Percentiles rank a stretch among this genome's conserved stretches.
These are phyloP conservation scores for Fusarium oxysporum DNA, from an alignment of 2,329 filamentous ascomycete species.

Conservation along the genomic window DNA sequence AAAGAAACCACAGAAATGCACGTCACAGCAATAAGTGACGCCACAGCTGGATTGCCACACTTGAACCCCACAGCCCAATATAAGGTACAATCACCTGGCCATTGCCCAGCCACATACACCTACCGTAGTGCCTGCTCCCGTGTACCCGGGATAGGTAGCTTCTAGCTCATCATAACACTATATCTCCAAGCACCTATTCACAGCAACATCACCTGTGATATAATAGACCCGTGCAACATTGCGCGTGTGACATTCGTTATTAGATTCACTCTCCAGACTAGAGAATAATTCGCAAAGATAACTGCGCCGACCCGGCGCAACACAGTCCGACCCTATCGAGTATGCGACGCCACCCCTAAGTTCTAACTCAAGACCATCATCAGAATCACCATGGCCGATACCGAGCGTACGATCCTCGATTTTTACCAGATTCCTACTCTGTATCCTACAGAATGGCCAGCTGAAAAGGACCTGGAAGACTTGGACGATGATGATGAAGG, in stretches of 20 bases:
- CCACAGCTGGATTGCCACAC: conserved; percentile 15
- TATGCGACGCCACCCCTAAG: conserved; percentile 34
- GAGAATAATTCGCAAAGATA: background rate
- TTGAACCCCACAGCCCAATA: background rate
- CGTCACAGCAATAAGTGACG: conserved; percentile 20
- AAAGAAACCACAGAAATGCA: conserved; percentile 8
- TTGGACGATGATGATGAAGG: conserved; percentile 70
- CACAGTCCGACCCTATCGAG: conserved; percentile 13
- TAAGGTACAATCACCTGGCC: background rate
- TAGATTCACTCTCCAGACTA: background rate
- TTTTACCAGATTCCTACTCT: conserved; percentile 88
- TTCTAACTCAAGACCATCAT: conserved; percentile 25
- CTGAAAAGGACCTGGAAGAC: conserved; percentile 78
- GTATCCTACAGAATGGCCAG: conserved; percentile 87
- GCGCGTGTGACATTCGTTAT: background rate
- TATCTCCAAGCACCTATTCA: conserved; percentile 8
- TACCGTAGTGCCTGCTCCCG: background rate
- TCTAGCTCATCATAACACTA: conserved; percentile 22
- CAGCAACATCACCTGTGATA: conserved; percentile 3
- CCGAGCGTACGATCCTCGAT: conserved; percentile 81
- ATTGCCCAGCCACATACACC: conserved; percentile 1
- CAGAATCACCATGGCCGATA: conserved; percentile 69
- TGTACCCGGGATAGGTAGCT: background rate
- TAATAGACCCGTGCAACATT: background rate
- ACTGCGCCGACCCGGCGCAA: conserved; percentile 13